Percentiles rank a stretch among this genome's conserved stretches.
Evolutionary conservation across 2,329 filamentous ascomycete species (phyloP).

Genomic region (Sporothrix globosa): DNA sequence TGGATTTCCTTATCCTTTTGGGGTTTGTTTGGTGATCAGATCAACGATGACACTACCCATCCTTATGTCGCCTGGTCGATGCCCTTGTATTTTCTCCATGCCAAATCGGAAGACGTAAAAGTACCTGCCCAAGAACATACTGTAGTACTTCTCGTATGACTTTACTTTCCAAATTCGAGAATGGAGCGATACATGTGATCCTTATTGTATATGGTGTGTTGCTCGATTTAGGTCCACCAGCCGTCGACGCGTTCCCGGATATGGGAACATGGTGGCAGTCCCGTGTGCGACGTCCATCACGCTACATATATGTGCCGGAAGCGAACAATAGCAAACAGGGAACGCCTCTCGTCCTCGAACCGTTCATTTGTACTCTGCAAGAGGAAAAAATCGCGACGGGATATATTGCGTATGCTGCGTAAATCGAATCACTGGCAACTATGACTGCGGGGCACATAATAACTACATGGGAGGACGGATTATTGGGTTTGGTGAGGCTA

Average conservation of each 20-base stretch:
- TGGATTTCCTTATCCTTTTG: background rate
- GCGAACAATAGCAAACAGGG: background rate
- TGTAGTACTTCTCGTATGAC: background rate
- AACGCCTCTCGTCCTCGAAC: slow-evolving; percentile 13
- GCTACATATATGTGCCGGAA: slow-evolving; percentile 17
- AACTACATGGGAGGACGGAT: too few relatives aligned
- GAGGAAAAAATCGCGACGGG: background rate
- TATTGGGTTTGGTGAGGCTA: background rate
- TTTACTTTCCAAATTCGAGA: background rate
- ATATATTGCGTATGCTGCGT: background rate
- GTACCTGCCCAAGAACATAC: background rate
- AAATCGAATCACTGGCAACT: background rate
- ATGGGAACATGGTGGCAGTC: background rate
- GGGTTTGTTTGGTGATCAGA: slow-evolving; percentile 1
- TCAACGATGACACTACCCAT: background rate
- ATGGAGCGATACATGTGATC: background rate
- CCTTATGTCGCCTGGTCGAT: background rate
- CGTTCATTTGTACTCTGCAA: background rate
- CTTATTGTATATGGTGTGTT: background rate
- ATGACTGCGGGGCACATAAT: background rate
- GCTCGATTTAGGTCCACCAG: too few relatives aligned
- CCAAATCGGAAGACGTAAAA: background rate
- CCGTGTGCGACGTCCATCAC: background rate
- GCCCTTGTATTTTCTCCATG: slow-evolving; percentile 7
- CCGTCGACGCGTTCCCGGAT: slow-evolving; percentile 4